These are phyloP conservation scores for Amorphotheca resinae DNA, from an alignment of 495 filamentous ascomycete species.

Conservation along the genomic window DNA sequence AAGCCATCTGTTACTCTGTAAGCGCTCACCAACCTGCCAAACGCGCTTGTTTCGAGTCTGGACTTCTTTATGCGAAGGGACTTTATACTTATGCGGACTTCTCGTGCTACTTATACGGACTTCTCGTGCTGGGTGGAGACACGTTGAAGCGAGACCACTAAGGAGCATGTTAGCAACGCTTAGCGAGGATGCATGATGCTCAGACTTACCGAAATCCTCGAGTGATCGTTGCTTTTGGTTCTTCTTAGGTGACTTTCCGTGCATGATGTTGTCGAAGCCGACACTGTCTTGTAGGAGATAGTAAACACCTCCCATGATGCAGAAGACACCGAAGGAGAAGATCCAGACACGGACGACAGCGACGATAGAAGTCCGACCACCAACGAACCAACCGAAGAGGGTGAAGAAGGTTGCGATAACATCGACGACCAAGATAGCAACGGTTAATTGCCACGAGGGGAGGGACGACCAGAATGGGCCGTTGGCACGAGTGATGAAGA, in stretches of 20 bases:
- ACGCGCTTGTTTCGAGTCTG: too few relatives aligned
- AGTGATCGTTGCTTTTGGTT: constrained; percentile 60
- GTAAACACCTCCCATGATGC: constrained; percentile 51
- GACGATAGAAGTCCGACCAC: constrained; percentile 55
- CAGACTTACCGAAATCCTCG: constrained; percentile 72
- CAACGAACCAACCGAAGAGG: constrained; percentile 67
- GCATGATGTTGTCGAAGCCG: constrained; percentile 84
- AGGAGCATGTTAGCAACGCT: constrained; percentile 20
- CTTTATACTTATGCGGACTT: constrained; percentile 60
- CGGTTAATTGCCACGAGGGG: constrained; percentile 69
- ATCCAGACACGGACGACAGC: constrained; percentile 80
- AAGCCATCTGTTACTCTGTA: too few relatives aligned
- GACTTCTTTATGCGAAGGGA: too few relatives aligned
- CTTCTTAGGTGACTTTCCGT: constrained; percentile 69
- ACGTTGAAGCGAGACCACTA: constrained; percentile 71
- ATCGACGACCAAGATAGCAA: constrained; percentile 70
- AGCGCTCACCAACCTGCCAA: too few relatives aligned
- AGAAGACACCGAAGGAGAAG: constrained; percentile 79
- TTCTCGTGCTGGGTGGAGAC: constrained; percentile 77
- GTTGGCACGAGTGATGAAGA: constrained; percentile 88
- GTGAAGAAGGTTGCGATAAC: constrained; percentile 72
- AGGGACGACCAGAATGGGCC: constrained; percentile 75
- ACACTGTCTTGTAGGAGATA: constrained; percentile 63
- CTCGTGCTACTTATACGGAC: constrained; percentile 64
- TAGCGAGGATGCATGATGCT: constrained; percentile 1